Percentiles rank a stretch among this genome's conserved stretches.
phyloP scores from a whole-genome alignment of 2,329 filamentous ascomycete species.

The Trichoderma sp. region DNA sequence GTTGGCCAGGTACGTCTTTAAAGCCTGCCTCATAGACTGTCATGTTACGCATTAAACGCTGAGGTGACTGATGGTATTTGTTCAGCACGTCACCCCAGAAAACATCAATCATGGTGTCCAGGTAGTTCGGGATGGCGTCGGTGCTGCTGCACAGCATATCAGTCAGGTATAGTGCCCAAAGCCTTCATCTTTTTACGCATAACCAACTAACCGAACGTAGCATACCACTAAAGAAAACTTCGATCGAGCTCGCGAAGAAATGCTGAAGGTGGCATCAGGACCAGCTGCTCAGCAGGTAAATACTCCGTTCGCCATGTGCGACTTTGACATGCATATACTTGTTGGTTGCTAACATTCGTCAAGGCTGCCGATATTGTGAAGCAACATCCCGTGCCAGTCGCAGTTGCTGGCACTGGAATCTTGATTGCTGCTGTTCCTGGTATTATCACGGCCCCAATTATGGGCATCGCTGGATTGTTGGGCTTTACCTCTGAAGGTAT shows the following conservation, averaged over 20 bases:
- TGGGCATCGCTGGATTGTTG: slow-evolving; percentile 24
- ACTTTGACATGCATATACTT: background rate
- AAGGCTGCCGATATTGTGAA: background rate
- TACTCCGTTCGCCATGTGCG: background rate
- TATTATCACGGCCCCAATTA: slow-evolving; percentile 21
- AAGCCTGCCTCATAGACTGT: background rate
- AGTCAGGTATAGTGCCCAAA: background rate
- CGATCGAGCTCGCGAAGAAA: background rate
- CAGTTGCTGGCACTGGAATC: background rate
- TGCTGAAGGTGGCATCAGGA: background rate
- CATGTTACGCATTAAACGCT: background rate
- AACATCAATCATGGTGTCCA: background rate
- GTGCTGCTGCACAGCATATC: background rate
- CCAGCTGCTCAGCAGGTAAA: background rate
- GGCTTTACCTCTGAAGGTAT: slow-evolving; percentile 29
- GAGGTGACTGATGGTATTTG: background rate
- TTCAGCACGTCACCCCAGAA: background rate
- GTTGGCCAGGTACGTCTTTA: background rate
- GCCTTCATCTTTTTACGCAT: background rate
- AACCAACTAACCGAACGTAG: background rate
- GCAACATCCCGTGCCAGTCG: background rate
- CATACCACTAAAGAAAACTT: background rate
- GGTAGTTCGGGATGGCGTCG: background rate
- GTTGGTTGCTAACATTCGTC: background rate
- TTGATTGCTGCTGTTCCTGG: background rate